A percentile compares a stretch with the other conserved stretches of the same genome.
Conservation (phyloP, 164 flowering plant genomes). For the Vitis vinifera region ASM3070453v1 NC_081816.1:22171501-22172000, state of each 20-base stretch:
- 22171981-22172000: too few relatives aligned
- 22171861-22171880: slow-evolving; percentile 78
- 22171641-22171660: slow-evolving; percentile 81
- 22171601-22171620: slow-evolving; percentile 97
- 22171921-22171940: too few relatives aligned
- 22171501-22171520: background rate
- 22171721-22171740: background rate
- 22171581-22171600: slow-evolving; percentile 95
- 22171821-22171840: slow-evolving; percentile 77
- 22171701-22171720: background rate
- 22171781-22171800: slow-evolving; percentile 80
- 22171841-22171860: slow-evolving; percentile 81
- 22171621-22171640: slow-evolving; percentile 77
- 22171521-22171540: background rate
- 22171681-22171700: slow-evolving; percentile 9
- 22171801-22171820: slow-evolving; percentile 98
- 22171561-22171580: slow-evolving; percentile 2
- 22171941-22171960: too few relatives aligned
- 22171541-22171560: background rate
- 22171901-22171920: too few relatives aligned
- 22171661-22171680: slow-evolving; percentile 59
- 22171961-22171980: slow-evolving; percentile 5
- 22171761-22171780: background rate
- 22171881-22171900: slow-evolving; percentile 18
- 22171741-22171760: background rate